Evolutionary conservation across 2,329 filamentous ascomycete species (phyloP), one percentile per base, ranked within the genome.

Genomic region (Diaporthe citrichinensis): DNA sequence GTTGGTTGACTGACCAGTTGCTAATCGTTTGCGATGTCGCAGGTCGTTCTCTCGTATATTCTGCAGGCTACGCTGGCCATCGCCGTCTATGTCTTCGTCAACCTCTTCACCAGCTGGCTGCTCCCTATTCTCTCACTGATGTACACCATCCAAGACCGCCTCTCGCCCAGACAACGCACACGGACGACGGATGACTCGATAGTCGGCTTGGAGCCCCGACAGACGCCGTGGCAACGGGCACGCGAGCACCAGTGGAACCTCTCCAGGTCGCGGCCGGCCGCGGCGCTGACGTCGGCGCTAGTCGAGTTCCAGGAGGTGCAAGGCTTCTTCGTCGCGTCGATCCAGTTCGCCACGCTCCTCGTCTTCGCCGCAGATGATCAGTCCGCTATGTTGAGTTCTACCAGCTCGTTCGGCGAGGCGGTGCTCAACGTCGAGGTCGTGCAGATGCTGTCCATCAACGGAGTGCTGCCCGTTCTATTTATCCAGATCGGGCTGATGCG

Each of bases 221-320:
- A 36, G 25, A 72, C 51, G 10, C 68, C 72, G 3, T 74, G 67
- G 72, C 67, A 72, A 39, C 72, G 72, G 0, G 75, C 75, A 23
- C 72, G 68, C 41, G 75, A 74, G 44, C 75, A 72, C 46, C 77
- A 77, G 71, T 36, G 46, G 36, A 46, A 53, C 25, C 61, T 78
- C n/a, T 57, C 76, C 8, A 51, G 58, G 14, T 79, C 78, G 1
- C 71, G 78, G 9, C 68, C 77, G 8, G 73, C 69, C 25, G 75
- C 74, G 20, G 78, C 79, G 17, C 57, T 78, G 28, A 78, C 75
- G 7, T 76, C 75, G 1, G 76, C 78, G 1, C 68, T 80, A 28
- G 76, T 79, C 67, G 79, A 80, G 76, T 79, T 80, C 61, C 80
- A 81, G 46, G 80, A 81, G 55, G 74, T 79, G 0, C 79, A 81